Conservation (phyloP, 257 asterid species). For the Striga asiatica region DNA sequence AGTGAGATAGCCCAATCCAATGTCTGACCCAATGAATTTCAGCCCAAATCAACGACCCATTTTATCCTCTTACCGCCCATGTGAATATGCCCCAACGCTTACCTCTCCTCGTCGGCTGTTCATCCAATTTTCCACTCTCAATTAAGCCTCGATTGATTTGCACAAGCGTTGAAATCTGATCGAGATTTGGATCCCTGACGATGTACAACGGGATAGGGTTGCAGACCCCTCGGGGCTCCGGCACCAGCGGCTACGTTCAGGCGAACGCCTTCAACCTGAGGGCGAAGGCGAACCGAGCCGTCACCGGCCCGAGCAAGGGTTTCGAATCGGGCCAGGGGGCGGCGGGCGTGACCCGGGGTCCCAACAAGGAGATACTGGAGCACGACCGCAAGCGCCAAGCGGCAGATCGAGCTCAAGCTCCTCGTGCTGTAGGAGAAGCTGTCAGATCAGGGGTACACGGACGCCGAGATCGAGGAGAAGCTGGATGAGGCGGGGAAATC, state of each 20-base stretch:
- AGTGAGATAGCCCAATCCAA: too few species aligned
- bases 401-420: slow-evolving; percentile 75
- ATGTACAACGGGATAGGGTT: slow-evolving; percentile 95
- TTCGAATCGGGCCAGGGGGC: slow-evolving; percentile 60
- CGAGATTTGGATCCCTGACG: neutral
- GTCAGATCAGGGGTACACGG: slow-evolving; percentile 64
- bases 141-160: too few species aligned
- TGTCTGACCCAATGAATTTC: too few species aligned
- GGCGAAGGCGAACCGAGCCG: slow-evolving; percentile 43
- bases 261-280: slow-evolving; percentile 59
- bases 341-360: slow-evolving; percentile 47
- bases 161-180: too few species aligned
- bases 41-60: too few species aligned
- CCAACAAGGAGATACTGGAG: slow-evolving; percentile 69
- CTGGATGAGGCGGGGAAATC: slow-evolving; percentile 48
- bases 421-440: slow-evolving; percentile 66
- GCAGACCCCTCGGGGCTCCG: slow-evolving; percentile 86
- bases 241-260: slow-evolving; percentile 84
- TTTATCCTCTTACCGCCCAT: too few species aligned
- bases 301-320: slow-evolving; percentile 44
- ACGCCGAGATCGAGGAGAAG: slow-evolving; percentile 62
- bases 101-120: too few species aligned
- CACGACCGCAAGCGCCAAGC: slow-evolving; percentile 98
- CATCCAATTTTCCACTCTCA: too few species aligned
- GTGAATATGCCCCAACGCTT: too few species aligned